These are phyloP conservation scores for Marasmius sp. DNA, from an alignment of 1,284 basidiomycete species.

Conservation along the genomic window DNA sequence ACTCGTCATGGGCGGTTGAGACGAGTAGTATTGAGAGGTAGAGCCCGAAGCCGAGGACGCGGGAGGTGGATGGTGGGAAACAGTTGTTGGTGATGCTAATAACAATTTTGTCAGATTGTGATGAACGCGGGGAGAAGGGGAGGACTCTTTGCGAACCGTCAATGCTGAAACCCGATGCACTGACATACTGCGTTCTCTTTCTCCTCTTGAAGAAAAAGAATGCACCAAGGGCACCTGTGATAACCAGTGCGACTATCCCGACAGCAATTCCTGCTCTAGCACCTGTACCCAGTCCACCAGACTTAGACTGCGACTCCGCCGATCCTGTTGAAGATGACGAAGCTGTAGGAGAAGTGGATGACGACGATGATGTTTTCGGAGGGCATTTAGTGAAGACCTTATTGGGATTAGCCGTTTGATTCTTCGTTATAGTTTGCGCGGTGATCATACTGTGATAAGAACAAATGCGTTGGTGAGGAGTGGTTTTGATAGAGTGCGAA, in stretches of 20 bases:
- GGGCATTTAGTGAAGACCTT: constrained; percentile 27
- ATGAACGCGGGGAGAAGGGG: too few relatives aligned
- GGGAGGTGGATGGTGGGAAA: too few relatives aligned
- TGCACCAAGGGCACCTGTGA: neutral
- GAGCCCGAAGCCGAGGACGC: too few relatives aligned
- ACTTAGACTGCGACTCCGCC: neutral
- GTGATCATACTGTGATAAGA: constrained; percentile 19
- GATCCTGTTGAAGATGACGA: neutral
- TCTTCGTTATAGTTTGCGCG: constrained; percentile 17
- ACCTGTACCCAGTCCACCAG: constrained; percentile 9
- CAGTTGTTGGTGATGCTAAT: too few relatives aligned
- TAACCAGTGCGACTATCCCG: constrained; percentile 9
- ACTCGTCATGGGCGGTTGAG: too few relatives aligned
- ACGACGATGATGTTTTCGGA: neutral
- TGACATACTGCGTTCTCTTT: neutral
- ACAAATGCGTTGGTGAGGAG: neutral
- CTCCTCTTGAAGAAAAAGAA: constrained; percentile 10
- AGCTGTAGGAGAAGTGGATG: neutral
- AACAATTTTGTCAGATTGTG: too few relatives aligned
- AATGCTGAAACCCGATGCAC: neutral
- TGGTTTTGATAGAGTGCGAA: neutral
- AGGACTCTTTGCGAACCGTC: neutral
- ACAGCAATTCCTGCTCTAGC: constrained; percentile 20
- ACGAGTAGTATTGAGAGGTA: too few relatives aligned
- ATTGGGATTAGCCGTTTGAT: constrained; percentile 20